phyloP scores from a whole-genome alignment of 805 yeast species.

The Debaryomyces maramus region DNA sequence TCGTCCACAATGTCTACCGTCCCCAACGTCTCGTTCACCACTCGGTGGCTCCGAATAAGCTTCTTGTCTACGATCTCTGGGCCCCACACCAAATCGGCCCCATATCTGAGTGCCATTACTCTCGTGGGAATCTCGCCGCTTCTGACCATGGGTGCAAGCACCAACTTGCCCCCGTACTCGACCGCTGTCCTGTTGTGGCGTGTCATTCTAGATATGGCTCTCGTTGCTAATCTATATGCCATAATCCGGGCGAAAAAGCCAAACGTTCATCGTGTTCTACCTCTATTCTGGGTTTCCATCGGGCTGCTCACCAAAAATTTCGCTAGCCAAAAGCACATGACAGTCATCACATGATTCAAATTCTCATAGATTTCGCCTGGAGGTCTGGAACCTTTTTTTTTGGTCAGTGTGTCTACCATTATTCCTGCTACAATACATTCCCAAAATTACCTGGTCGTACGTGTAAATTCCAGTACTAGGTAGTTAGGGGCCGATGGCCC shows the following conservation, averaged over 20 bases:
- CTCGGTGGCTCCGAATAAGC: constrained; percentile 66
- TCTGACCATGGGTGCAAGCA: constrained; percentile 95
- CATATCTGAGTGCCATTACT: constrained; percentile 72
- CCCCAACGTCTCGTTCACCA: constrained; percentile 52
- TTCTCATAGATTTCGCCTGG: too few relatives aligned
- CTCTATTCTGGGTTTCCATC: too few relatives aligned
- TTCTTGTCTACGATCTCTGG: constrained; percentile 94
- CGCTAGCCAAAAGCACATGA: too few relatives aligned
- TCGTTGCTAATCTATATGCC: background rate
- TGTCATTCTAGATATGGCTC: background rate
- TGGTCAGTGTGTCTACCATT: too few relatives aligned
- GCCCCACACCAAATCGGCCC: constrained; percentile 92
- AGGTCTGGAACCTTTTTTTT: too few relatives aligned
- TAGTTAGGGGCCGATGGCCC: background rate
- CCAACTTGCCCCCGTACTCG: constrained; percentile 73
- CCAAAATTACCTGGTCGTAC: constrained; percentile 1
- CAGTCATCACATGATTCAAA: too few relatives aligned
- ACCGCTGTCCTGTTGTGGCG: constrained; percentile 21
- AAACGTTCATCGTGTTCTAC: too few relatives aligned
- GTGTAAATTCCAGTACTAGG: constrained; percentile 4
- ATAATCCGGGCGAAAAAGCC: too few relatives aligned
- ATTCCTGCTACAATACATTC: constrained; percentile 6
- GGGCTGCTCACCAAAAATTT: too few relatives aligned
- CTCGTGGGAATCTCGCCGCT: constrained; percentile 94
- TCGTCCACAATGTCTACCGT: constrained; percentile 58